Evolutionary conservation across 495 filamentous ascomycete species (phyloP), one percentile per base, ranked within the genome.

Genomic region (Podospora pseudopauciseta): DNA sequence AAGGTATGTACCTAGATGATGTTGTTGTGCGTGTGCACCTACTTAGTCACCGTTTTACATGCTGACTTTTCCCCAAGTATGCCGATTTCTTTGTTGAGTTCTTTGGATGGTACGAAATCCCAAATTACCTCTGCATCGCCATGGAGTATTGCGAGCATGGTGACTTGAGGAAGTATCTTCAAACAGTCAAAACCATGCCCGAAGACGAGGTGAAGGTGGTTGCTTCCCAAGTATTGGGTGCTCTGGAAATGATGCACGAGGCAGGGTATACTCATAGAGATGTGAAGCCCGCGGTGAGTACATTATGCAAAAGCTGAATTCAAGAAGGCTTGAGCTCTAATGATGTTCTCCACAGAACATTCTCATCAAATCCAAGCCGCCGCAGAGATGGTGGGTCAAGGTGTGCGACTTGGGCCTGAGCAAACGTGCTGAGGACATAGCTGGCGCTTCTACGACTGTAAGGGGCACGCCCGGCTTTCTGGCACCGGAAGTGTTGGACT

Each of bases 201-300:
- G 83, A 84, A 64, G 11, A 19, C 16, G 77, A 85, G 28, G 80
- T 71, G 7, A 66, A 76, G 55, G 61, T 74, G 4, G 80, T 85
- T 18, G 64, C 74, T 1, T 70, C 63, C 4, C 84, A 86, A 66
- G 58, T 86, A 3, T 69, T 85, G 0, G 80, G 83, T 58, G 83
- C 78, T 1, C 69, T 86, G 11, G 39, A 63, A 4, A 73, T 80
- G 34, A 83, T 86, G 81, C 84, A 86, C 70, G 63, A 73, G n/a
- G 77, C 83, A 55, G 72, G 71, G 0, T 86, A 81, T 70, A 76
- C 78, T 11, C 84, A 86, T 65, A 68, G 84, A 16, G 84, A 86
- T 69, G 57, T 86, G 3, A 86, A 86, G 58, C n/a, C 32, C 39
- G 39, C 39, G 15, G 39, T 49, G 13, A 49, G 39, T 49, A 49